Conservation (phyloP, 106 monocot genomes). For the Dendrobium chrysotoxum region DNA sequence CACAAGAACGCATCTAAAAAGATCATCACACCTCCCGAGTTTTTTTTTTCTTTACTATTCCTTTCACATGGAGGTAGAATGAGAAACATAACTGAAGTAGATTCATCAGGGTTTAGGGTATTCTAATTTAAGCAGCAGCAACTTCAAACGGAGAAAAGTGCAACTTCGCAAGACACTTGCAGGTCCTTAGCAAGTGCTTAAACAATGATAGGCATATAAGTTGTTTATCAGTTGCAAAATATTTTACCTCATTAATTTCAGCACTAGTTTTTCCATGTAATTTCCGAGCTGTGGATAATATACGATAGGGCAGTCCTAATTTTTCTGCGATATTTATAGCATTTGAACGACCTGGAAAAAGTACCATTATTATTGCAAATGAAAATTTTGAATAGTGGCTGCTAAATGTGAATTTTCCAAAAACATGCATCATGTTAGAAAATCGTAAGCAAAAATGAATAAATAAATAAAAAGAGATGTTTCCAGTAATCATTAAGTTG, state of each 20-base stretch:
- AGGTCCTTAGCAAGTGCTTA: no score
- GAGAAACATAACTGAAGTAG: background rate
- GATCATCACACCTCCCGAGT: background rate
- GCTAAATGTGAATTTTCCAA: background rate
- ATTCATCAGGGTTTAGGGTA: background rate
- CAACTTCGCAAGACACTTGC: no score
- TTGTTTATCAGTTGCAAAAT: background rate
- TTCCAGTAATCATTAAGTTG: no score
- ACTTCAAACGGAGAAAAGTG: no score
- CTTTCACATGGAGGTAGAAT: background rate
- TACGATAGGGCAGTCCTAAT: slow-evolving; percentile 37
- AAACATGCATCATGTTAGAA: background rate
- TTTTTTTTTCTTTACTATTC: background rate
- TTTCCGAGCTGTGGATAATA: slow-evolving; percentile 54
- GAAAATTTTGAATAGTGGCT: background rate
- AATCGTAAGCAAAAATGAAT: no score
- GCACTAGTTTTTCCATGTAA: slow-evolving; percentile 64
- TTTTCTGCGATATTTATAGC: slow-evolving; percentile 83
- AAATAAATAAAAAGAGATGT: no score
- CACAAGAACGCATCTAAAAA: background rate
- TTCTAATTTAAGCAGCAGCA: no score
- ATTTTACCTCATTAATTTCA: slow-evolving; percentile 62
- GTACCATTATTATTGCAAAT: background rate
- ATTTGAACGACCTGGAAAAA: slow-evolving; percentile 74
- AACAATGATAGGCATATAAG: background rate